Evolutionary conservation across 2,329 filamentous ascomycete species (phyloP), one percentile per base, ranked within the genome.

Genomic region (Ilyonectria robusta): DNA sequence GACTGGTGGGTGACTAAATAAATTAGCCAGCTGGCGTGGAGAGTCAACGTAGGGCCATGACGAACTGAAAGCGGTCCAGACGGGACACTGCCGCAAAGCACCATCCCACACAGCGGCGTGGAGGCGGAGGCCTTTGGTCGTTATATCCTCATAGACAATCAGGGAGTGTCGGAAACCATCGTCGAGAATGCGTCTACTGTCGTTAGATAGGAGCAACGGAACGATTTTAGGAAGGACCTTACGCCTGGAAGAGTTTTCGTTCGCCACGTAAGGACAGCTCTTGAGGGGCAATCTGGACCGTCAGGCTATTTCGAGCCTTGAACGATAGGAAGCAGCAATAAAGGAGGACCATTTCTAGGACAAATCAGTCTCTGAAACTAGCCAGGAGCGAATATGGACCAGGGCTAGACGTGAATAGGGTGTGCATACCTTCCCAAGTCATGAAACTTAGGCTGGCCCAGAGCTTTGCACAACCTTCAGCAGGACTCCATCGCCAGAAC

Each of bases 61-160:
- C 84, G 29, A 80, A 90, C 88, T 80, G 72, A 91, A 91, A 2
- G 89, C 88, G 2, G 89, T 91, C 89, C 89, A 91, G 9, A 91
- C 83, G 1, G 89, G 89, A 71, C 87, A 89, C 57, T 81, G 81
- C 33, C 80, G 81, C 56, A 89, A 74, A 58, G 86, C 84, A 2
- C 87, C 88, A n/a, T 86, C 84, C 81, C 83, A 85, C 0, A 88
- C 84, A 1, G 86, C 82, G 13, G 87, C 86, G 54, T 90, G 88
- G 0, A 91, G 84, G 13, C 89, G 85, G 2, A 87, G 64, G 2
- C 84, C 85, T 10, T 80, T 78, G 1, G 84, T 87, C 26, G 82
- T 78, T 1, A 70, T 57, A 70, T 91, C 88, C 66, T 86, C 78
- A 62, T 85, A 87, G 1, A 91, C 84, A 15, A 84, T 83, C 4